Conservation (phyloP, 2,329 filamentous ascomycete genomes). For the Phialophora tarda region DNA sequence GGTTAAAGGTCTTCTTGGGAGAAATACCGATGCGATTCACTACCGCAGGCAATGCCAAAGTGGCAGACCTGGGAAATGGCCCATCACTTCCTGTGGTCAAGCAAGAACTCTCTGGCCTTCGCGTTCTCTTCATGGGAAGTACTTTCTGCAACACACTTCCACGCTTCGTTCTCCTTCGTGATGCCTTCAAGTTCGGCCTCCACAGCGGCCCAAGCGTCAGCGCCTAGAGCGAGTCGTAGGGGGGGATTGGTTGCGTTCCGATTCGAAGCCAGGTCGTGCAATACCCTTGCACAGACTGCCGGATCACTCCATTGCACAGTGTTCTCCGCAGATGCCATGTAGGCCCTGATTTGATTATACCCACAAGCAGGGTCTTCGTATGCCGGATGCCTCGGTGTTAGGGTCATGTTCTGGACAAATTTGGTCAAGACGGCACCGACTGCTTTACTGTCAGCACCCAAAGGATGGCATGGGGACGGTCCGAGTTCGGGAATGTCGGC, state of each 20-base stretch:
- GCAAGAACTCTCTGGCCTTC: conserved; percentile 12
- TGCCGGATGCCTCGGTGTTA: conserved; percentile 13
- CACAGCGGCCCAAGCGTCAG: conserved; percentile 12
- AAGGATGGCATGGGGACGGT: background rate
- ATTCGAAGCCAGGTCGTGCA: conserved; percentile 15
- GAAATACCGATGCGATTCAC: background rate
- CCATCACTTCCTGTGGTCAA: background rate
- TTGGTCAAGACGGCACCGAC: conserved; percentile 11
- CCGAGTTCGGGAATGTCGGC: background rate
- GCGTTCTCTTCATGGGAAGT: conserved; percentile 12
- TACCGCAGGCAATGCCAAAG: background rate
- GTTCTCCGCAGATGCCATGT: conserved; percentile 7
- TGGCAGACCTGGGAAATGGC: background rate
- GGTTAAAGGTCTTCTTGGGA: background rate
- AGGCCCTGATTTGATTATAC: conserved; percentile 15
- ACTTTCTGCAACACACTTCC: conserved; percentile 17
- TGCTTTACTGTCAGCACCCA: background rate
- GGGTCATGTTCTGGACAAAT: conserved; percentile 11
- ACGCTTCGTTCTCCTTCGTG: conserved; percentile 17
- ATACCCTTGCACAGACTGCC: conserved; percentile 13
- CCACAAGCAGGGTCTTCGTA: conserved; percentile 18
- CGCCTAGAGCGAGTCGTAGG: conserved; percentile 16
- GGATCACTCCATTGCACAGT: conserved; percentile 16
- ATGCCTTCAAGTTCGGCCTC: conserved; percentile 15
- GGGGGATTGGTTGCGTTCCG: conserved; percentile 3